phyloP scores from a whole-genome alignment of 306 rosid species.

The Oemleria cerasiformis region DNA sequence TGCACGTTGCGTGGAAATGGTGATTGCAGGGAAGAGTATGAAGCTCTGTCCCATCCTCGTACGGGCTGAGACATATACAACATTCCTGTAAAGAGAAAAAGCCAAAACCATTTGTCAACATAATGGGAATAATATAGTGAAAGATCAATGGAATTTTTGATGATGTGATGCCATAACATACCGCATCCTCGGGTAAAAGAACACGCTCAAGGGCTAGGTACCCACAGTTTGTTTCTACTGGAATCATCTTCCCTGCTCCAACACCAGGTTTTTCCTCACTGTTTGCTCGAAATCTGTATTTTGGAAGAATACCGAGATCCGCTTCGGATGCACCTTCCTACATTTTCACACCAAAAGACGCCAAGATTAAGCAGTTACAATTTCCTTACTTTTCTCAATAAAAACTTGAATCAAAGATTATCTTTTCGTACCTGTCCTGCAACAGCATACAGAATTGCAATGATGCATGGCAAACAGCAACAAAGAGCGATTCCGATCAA shows the following conservation, averaged over 20 bases:
- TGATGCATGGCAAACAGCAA: constrained; percentile 98
- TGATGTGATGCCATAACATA: constrained; percentile 33
- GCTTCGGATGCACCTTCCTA: constrained; percentile 97
- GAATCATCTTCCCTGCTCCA: constrained; percentile 90
- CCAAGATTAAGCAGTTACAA: constrained; percentile 20
- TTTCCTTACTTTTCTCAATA: constrained; percentile 5
- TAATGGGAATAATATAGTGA: background rate
- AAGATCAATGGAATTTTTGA: background rate
- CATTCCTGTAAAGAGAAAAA: constrained; percentile 62
- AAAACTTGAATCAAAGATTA: constrained; percentile 5
- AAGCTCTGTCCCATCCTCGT: constrained; percentile 87
- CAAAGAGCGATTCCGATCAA: constrained; percentile 95
- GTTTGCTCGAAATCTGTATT: constrained; percentile 55
- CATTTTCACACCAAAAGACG: constrained; percentile 25
- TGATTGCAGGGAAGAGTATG: constrained; percentile 95
- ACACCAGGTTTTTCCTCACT: constrained; percentile 53
- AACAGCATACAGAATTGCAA: constrained; percentile 90
- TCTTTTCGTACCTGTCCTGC: constrained; percentile 82
- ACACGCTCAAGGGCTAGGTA: constrained; percentile 60
- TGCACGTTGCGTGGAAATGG: constrained; percentile 81
- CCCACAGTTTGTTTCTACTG: constrained; percentile 56
- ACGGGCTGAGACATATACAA: constrained; percentile 86
- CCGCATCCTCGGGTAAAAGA: constrained; percentile 87
- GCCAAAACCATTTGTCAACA: background rate
- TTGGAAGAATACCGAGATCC: constrained; percentile 75